phyloP scores from a whole-genome alignment of 371 early-diverging fungal species.

The Mortierella sp. region DNA sequence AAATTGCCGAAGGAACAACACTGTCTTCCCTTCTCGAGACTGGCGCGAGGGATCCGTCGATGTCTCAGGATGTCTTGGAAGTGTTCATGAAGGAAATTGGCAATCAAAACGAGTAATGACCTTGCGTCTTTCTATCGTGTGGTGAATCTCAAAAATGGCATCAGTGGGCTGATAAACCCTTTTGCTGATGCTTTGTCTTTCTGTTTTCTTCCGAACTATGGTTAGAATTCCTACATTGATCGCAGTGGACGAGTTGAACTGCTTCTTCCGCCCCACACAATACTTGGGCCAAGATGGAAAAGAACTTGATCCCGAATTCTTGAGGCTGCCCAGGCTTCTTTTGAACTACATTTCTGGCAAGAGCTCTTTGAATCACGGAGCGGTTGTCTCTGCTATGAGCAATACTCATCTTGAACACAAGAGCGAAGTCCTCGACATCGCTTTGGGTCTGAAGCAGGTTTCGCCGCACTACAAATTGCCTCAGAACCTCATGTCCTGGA shows the following conservation, averaged over 20 bases:
- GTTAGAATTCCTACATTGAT: conserved; percentile 48
- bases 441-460: conserved; percentile 43
- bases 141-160: too few relatives aligned
- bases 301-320: conserved; percentile 49
- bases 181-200: neutral
- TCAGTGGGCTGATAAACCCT: neutral
- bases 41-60: conserved; percentile 49
- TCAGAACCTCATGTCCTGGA: conserved; percentile 36
- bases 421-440: conserved; percentile 52
- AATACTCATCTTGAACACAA: conserved; percentile 34
- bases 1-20: conserved; percentile 39
- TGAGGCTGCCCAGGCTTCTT: conserved; percentile 46
- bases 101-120: conserved; percentile 39
- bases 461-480: conserved; percentile 51
- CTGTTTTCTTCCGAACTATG: neutral
- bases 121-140: too few relatives aligned
- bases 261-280: conserved; percentile 52
- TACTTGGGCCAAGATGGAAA: conserved; percentile 47
- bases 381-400: conserved; percentile 47
- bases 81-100: conserved; percentile 52
- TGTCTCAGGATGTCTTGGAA: conserved; percentile 56
- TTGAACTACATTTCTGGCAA: conserved; percentile 56
- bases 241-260: conserved; percentile 56
- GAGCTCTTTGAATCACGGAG: conserved; percentile 47
- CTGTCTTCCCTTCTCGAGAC: conserved; percentile 38